Conservation (phyloP, 768 basidiomycete genomes). For the Hortiboletus campestris region DNA sequence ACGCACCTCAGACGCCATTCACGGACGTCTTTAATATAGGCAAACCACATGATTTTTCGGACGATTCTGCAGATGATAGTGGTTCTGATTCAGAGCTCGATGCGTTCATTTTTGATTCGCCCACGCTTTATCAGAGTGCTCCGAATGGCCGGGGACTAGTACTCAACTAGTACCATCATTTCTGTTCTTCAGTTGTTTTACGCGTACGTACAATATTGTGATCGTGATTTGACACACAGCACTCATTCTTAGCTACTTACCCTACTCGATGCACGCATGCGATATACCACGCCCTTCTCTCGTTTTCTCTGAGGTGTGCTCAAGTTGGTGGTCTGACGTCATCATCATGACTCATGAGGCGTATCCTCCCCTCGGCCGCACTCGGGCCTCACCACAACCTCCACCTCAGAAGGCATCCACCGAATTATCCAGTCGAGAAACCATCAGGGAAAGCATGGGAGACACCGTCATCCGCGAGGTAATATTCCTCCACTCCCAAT, state of each 20-base stretch:
- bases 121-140: constrained; percentile 41
- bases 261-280: background rate
- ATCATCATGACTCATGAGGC: background rate
- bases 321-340: constrained; percentile 28
- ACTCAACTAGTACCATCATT: constrained; percentile 9
- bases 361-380: constrained; percentile 14
- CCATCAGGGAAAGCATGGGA: constrained; percentile 19
- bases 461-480: constrained; percentile 48
- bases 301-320: too few relatives aligned
- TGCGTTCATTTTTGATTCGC: constrained; percentile 63
- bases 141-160: constrained; percentile 44
- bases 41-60: constrained; percentile 33
- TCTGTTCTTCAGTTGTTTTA: constrained; percentile 1
- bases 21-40: constrained; percentile 70
- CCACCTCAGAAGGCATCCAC: constrained; percentile 12
- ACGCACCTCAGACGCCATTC: constrained; percentile 77
- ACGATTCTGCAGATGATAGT: constrained; percentile 49
- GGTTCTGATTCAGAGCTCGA: constrained; percentile 41
- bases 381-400: constrained; percentile 14
- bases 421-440: constrained; percentile 3
- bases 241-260: background rate
- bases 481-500: background rate
- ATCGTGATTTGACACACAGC: background rate
- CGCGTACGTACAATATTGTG: background rate
- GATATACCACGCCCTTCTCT: constrained; percentile 1